Evolutionary conservation across 352 stramenopile genomes (phyloP), one percentile per base, ranked within the genome.

Genomic region (Peronosclerospora sorghi): DNA sequence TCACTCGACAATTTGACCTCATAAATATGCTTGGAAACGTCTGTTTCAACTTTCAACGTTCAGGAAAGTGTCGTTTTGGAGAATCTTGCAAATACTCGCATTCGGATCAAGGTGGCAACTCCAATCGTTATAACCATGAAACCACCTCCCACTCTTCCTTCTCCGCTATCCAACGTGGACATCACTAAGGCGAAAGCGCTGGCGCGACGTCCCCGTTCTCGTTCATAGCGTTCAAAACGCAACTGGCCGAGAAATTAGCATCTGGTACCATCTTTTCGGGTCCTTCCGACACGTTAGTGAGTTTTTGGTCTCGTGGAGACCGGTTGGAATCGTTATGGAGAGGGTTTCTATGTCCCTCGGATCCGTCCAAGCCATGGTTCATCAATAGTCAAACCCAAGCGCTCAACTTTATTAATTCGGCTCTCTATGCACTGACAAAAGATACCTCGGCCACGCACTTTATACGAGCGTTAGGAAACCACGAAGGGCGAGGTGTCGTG

Each of bases 401-500:
- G 9, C 24, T 70, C 1, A 71, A 63, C 14, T 71, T 73, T 17
- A 45, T 68, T 13, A 74, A 74, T 42, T 64, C 63, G 2, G 60
- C 41, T n/a, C 48, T 73, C 3, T 55, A 68, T n/a, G 62, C 62
- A 13, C 41, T 72, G 18, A 26, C 8, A 0, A 68, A 60, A 8
- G 54, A 63, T 9, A 56, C 30, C 7, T 5, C 63, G 23, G 62
- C 58, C 15, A 14, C 54, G 32, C 42, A 63, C 23, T 68, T 72
- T 38, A 38, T 72, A n/a, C 38, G 62, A 7, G 62, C 53, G 32
- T 36, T 68, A n/a, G 58, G 62, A 0, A 56, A 56, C 21, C 44
- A 34, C 1, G 54, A 63, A 6, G 58, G 62, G 10, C 48, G 50
- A 13, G 62, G 62, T 6, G 10, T 65, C 17, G 19, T 54, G 14